Conservation (phyloP, 352 stramenopile genomes). For the Phytopythium vexans region DNA sequence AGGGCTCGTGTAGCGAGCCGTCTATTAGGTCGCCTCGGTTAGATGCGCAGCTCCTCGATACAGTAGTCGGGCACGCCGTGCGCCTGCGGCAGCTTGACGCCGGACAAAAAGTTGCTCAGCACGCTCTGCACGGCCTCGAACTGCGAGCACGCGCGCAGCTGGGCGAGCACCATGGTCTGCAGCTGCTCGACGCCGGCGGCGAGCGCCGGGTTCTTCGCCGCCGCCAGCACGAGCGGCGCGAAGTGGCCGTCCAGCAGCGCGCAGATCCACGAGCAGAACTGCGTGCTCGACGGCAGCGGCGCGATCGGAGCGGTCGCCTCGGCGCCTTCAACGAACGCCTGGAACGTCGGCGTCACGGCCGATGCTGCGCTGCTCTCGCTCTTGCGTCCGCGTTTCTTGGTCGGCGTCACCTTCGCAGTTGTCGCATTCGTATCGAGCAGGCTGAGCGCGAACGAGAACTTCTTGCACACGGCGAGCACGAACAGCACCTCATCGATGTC, state of each 20-base stretch:
- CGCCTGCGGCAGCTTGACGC: conserved; percentile 52
- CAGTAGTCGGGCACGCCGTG: conserved; percentile 73
- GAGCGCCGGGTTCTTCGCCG: conserved; percentile 39
- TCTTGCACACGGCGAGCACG: conserved; percentile 67
- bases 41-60: conserved; percentile 72
- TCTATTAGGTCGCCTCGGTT: conserved; percentile 16
- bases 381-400: conserved; percentile 4
- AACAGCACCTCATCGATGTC: conserved; percentile 65
- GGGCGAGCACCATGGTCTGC: conserved; percentile 50
- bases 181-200: conserved; percentile 39
- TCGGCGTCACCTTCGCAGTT: conserved; percentile 10
- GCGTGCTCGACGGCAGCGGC: conserved; percentile 31
- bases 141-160: conserved; percentile 47
- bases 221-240: conserved; percentile 58
- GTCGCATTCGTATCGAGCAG: conserved; percentile 14
- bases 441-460: conserved; percentile 50
- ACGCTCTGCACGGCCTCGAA: conserved; percentile 73
- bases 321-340: conserved; percentile 18
- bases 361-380: conserved; percentile 8
- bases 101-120: conserved; percentile 76
- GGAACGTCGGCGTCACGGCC: conserved; percentile 15
- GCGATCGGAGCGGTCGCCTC: conserved; percentile 9
- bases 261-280: conserved; percentile 70
- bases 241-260: conserved; percentile 73
- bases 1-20: not conserved